Evolutionary conservation across 768 basidiomycete genomes (phyloP).

Genomic region (Arthromyces matolae): DNA sequence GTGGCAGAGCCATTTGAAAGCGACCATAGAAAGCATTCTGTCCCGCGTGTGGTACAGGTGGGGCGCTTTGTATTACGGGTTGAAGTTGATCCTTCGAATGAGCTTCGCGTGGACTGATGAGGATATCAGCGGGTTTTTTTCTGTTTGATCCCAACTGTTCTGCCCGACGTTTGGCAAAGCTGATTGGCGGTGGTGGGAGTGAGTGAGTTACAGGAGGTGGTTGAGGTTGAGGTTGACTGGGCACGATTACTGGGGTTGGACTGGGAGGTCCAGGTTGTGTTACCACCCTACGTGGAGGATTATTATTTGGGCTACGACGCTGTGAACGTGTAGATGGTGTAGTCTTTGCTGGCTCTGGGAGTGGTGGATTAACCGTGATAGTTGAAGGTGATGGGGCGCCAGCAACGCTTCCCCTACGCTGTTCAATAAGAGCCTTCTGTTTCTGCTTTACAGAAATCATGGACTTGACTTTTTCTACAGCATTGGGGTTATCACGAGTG

Average conservation of each 20-base stretch:
- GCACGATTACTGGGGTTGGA: slow-evolving; percentile 26
- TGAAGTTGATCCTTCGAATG: slow-evolving; percentile 52
- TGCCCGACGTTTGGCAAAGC: slow-evolving; percentile 73
- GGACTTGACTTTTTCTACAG: slow-evolving; percentile 60
- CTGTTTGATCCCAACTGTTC: slow-evolving; percentile 54
- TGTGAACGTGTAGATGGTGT: too few relatives aligned
- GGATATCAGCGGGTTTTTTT: slow-evolving; percentile 75
- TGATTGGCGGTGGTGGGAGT: slow-evolving; percentile 67
- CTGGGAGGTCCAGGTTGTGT: slow-evolving; percentile 29
- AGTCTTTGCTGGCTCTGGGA: slow-evolving; percentile 25
- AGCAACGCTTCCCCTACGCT: slow-evolving; percentile 59
- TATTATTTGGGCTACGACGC: slow-evolving; percentile 36
- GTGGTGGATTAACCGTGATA: slow-evolving; percentile 16
- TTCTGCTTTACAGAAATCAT: slow-evolving; percentile 64
- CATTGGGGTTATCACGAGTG: slow-evolving; percentile 53
- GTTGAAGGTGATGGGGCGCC: slow-evolving; percentile 34
- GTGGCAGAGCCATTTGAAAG: slow-evolving; percentile 63
- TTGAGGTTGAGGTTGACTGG: slow-evolving; percentile 25
- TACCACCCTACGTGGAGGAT: too few relatives aligned
- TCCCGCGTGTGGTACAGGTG: slow-evolving; percentile 60
- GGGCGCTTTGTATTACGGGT: slow-evolving; percentile 74
- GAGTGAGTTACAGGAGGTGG: slow-evolving; percentile 34
- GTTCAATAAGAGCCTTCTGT: slow-evolving; percentile 68
- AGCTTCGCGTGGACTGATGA: slow-evolving; percentile 67
- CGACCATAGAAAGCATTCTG: too few relatives aligned